These are phyloP conservation scores for Byssochlamys sp. DNA, from an alignment of 2,329 filamentous ascomycete genomes.

Conservation along the genomic window DNA sequence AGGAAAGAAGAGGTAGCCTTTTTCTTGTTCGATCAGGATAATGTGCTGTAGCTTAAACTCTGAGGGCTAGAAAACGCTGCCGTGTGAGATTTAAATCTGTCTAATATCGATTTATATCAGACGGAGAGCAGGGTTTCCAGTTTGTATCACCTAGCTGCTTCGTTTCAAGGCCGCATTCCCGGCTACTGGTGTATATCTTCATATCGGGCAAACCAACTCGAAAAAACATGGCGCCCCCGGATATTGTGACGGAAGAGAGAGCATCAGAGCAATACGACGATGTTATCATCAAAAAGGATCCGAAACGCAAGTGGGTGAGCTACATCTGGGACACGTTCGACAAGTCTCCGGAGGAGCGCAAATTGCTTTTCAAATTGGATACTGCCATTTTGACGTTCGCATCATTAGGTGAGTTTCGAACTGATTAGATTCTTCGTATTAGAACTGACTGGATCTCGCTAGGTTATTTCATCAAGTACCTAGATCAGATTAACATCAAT, in stretches of 20 bases:
- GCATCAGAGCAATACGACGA: constrained; percentile 4
- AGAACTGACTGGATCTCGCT: neutral
- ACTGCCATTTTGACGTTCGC: constrained; percentile 41
- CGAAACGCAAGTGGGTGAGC: constrained; percentile 36
- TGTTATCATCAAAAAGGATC: constrained; percentile 13
- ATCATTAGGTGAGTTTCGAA: constrained; percentile 23
- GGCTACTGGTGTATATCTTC: neutral
- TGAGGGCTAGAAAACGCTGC: neutral
- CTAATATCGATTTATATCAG: neutral
- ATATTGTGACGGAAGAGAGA: constrained; percentile 3
- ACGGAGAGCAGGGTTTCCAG: neutral
- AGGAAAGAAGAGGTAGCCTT: neutral
- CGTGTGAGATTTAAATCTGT: neutral
- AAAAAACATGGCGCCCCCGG: constrained; percentile 11
- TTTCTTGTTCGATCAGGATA: neutral
- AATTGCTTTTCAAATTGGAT: constrained; percentile 43
- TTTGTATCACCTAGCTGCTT: neutral
- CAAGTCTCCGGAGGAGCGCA: constrained; percentile 41
- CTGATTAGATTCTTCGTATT: neutral
- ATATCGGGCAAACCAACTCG: neutral
- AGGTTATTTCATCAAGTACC: constrained; percentile 45
- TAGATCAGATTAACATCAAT: constrained; percentile 38
- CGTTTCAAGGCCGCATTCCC: neutral
- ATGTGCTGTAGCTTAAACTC: neutral
- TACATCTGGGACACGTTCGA: constrained; percentile 48